Evolutionary conservation across 257 asterid genomes (phyloP), one percentile per base, ranked within the genome.

Genomic region (Gentiana dahurica): DNA sequence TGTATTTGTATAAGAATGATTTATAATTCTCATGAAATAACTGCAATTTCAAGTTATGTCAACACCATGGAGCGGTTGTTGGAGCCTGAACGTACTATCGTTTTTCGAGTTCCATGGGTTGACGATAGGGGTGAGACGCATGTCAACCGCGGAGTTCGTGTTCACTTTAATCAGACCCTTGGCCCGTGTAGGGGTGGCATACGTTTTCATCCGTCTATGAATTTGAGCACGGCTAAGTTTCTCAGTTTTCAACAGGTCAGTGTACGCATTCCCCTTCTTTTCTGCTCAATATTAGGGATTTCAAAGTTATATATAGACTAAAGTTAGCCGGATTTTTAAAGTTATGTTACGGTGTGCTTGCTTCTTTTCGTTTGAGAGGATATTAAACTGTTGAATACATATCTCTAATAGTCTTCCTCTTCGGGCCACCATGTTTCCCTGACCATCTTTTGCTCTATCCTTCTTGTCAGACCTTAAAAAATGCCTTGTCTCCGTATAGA

Each of bases 151-250:
- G 98, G 98, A 50, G 83, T 79, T 60, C 92, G 97, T 51, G 91
- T 91, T 70, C 94, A 85, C 67, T 91, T 87, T 66, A 91, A 85
- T 74, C 97, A 87, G 84, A 75, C 97, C 58, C 83, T 91, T 64
- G 98, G 98, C 70, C 98, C 98, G 34, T 91, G 95, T 84, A 80
- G 98, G 73, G 98, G 98, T 64, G 98, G 96, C 52, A 85, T 91
- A 45, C 96, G 95, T 49, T 91, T 91, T 72, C 98, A 91, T 71
- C 90, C 97, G 34, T 78, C 71, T 15, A 85, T 91, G 97, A 91
- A 72, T 81, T 74, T 91, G 83, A 83, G 98, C 79, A 75, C 82
- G 72, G 91, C 97, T 47, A 91, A 91, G 71, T 91, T 91, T 77
- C 98, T 91, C 63, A 79, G 97, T 70, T 91, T 91, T 78, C 87